Evolutionary conservation across 176 grass and related monocot genomes (phyloP).

Genomic region (Cenchrus purpureus): DNA sequence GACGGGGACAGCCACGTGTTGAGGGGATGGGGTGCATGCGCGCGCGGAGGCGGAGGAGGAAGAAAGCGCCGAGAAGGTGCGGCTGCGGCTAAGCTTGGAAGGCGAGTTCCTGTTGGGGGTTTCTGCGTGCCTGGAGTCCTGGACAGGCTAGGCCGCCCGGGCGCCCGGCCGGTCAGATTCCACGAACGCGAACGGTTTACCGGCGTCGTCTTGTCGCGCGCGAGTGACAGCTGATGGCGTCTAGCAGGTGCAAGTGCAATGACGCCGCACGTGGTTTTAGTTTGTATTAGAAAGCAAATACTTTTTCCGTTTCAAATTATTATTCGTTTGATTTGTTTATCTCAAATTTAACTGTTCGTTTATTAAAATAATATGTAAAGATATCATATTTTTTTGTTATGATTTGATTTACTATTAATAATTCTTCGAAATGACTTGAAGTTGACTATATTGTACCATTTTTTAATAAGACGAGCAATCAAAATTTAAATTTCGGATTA

Average conservation of each 20-base stretch:
- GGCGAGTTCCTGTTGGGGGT: background rate
- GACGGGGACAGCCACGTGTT: background rate
- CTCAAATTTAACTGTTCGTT: too few relatives aligned
- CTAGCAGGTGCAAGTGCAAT: background rate
- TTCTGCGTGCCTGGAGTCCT: background rate
- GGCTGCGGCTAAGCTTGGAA: background rate
- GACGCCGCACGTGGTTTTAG: too few relatives aligned
- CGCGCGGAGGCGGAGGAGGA: background rate
- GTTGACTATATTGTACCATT: too few relatives aligned
- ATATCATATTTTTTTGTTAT: too few relatives aligned
- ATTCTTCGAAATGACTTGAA: too few relatives aligned
- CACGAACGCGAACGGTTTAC: background rate
- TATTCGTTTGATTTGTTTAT: too few relatives aligned
- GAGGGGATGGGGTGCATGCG: background rate
- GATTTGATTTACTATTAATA: too few relatives aligned
- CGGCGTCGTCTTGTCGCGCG: background rate
- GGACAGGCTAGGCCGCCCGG: background rate
- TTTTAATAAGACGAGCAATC: too few relatives aligned
- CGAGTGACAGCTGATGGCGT: background rate
- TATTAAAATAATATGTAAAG: too few relatives aligned
- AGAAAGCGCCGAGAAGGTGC: background rate
- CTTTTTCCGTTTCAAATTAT: too few relatives aligned
- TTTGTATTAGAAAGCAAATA: too few relatives aligned
- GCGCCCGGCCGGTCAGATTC: background rate
- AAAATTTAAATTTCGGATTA: too few relatives aligned